Percentiles rank a stretch among this genome's conserved stretches.
Evolutionary conservation across 768 basidiomycete genomes (phyloP).

Genomic region (Trametes cinnabarina): DNA sequence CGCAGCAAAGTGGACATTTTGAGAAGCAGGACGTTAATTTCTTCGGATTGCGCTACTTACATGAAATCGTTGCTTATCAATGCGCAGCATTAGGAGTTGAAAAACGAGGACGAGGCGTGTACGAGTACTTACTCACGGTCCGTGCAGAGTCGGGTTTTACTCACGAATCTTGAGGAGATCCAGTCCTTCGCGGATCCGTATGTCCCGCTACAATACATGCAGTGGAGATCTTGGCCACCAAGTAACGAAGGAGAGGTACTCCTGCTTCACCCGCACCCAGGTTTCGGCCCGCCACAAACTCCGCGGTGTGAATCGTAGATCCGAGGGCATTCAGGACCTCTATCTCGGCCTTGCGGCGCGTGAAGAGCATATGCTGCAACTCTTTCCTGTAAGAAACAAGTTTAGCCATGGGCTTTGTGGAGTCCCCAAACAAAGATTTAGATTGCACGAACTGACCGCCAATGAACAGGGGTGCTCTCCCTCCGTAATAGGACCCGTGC

Average conservation of each 20-base stretch:
- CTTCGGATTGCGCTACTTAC: no score
- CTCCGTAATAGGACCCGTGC: conserved; percentile 62
- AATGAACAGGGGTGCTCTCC: conserved; percentile 49
- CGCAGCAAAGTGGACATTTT: background rate
- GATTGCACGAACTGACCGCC: conserved; percentile 52
- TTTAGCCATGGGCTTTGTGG: no score
- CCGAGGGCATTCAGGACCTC: conserved; percentile 51
- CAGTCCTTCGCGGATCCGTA: background rate
- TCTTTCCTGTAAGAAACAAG: conserved; percentile 56
- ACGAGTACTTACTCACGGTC: no score
- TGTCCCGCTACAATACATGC: conserved; percentile 8
- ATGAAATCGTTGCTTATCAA: no score
- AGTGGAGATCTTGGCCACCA: conserved; percentile 24
- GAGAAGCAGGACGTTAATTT: background rate
- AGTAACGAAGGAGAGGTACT: conserved; percentile 26
- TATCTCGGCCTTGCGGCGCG: conserved; percentile 90
- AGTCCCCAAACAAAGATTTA: conserved; percentile 4
- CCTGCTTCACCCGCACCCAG: background rate
- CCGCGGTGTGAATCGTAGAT: background rate
- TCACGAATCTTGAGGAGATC: background rate
- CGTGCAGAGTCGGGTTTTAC: no score
- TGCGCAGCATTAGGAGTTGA: no score
- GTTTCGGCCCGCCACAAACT: background rate
- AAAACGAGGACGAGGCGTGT: no score
- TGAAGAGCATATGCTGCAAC: conserved; percentile 74